phyloP scores from a whole-genome alignment of 148 eudicot species.

The Chenopodium album region DNA sequence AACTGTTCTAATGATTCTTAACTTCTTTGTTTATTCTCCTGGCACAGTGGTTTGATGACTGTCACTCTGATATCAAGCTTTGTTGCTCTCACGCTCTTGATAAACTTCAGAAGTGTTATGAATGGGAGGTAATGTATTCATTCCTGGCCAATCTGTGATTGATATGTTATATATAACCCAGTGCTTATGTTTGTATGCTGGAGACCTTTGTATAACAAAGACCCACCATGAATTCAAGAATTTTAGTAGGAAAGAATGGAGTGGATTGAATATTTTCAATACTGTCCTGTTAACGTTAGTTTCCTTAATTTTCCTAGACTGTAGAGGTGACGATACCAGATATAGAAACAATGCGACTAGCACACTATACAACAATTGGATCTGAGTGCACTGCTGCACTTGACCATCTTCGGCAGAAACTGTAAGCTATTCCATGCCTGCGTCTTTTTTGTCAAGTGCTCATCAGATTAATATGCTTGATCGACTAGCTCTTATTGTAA shows the following conservation, averaged over 20 bases:
- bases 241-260: background rate
- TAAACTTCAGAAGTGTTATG: conserved; percentile 56
- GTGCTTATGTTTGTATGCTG: background rate
- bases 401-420: conserved; percentile 52
- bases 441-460: background rate
- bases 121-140: conserved; percentile 76
- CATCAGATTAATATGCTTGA: background rate
- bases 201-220: background rate
- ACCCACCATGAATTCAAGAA: background rate
- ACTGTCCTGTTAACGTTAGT: conserved; percentile 18
- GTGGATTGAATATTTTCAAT: background rate
- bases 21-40: conserved; percentile 1
- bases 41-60: conserved; percentile 85
- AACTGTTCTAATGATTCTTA: background rate
- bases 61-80: conserved; percentile 59
- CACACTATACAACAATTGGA: conserved; percentile 88
- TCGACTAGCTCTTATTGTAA: conserved; percentile 18
- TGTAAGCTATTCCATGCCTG: conserved; percentile 41
- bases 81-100: conserved; percentile 67
- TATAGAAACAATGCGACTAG: conserved; percentile 87
- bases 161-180: background rate
- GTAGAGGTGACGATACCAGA: conserved; percentile 85
- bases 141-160: background rate
- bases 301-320: conserved; percentile 41
- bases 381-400: conserved; percentile 83